These are phyloP conservation scores for Kernera saxatilis DNA, from an alignment of 345 rosid genomes.

Conservation along the genomic window DNA sequence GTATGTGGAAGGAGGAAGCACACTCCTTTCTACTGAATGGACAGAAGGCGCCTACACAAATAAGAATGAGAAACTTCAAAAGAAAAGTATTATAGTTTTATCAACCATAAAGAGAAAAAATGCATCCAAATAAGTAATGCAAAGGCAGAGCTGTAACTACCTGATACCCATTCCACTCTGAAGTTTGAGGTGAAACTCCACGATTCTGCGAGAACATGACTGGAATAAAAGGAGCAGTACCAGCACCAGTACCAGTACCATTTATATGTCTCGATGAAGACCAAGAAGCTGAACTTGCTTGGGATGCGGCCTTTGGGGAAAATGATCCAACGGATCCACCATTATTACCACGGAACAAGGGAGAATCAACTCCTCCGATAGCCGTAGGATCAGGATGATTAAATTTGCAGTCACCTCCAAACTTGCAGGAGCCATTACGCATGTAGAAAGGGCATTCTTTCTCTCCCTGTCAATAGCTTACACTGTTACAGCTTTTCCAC, in stretches of 20 bases:
- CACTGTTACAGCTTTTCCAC: conserved; percentile 10
- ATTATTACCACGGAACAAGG: conserved; percentile 45
- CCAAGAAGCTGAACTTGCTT: conserved; percentile 58
- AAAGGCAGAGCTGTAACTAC: conserved; percentile 34
- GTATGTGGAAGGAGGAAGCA: conserved; percentile 52
- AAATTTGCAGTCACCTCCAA: conserved; percentile 75
- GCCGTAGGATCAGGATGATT: conserved; percentile 92
- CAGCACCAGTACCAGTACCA: conserved; percentile 39
- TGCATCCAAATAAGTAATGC: not conserved
- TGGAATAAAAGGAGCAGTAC: conserved; percentile 59
- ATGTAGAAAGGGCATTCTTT: conserved; percentile 90
- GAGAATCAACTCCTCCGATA: conserved; percentile 48
- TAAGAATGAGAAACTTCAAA: conserved; percentile 8
- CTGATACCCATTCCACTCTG: conserved; percentile 95
- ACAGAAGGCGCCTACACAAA: conserved; percentile 59
- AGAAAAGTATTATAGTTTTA: conserved; percentile 7
- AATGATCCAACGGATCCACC: conserved; percentile 47
- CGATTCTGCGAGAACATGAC: conserved; percentile 57
- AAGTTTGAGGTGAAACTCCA: conserved; percentile 52
- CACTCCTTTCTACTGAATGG: conserved; percentile 51
- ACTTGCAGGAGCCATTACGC: conserved; percentile 97
- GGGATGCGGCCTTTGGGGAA: conserved; percentile 48
- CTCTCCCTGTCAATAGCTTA: conserved; percentile 60
- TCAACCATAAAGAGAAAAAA: not conserved
- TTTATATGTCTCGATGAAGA: conserved; percentile 60